A percentile compares a stretch with the other conserved stretches of the same genome.
These are phyloP conservation scores for Xerocomus brunneocitrinus DNA, from an alignment of 768 basidiomycete species.

Conservation along the genomic window DNA sequence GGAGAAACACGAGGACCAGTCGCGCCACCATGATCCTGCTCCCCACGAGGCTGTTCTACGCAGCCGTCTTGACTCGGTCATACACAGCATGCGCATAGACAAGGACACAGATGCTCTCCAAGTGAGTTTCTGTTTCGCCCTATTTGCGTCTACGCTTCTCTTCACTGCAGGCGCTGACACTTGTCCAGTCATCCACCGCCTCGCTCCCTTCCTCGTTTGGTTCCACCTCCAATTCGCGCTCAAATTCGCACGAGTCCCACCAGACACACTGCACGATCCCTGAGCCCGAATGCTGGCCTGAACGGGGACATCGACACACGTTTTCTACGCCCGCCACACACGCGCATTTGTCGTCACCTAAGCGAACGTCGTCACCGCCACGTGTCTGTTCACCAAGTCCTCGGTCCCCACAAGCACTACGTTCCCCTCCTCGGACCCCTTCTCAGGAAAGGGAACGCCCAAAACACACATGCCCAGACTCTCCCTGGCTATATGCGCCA, in stretches of 20 bases:
- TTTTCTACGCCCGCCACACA: conserved; percentile 12
- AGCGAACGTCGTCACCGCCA: conserved; percentile 3
- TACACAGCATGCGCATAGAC: conserved; percentile 33
- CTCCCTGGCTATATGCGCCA: conserved; percentile 28
- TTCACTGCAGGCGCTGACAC: conserved; percentile 17
- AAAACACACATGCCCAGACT: conserved; percentile 14
- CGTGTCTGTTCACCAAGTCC: conserved; percentile 10
- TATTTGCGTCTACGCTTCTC: conserved; percentile 5
- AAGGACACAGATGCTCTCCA: conserved; percentile 17
- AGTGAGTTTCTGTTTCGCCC: conserved; percentile 16
- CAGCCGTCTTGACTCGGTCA: conserved; percentile 48
- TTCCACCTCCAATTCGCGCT: conserved; percentile 22
- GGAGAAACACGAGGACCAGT: conserved; percentile 21
- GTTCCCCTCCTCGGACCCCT: conserved; percentile 23
- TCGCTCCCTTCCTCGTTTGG: conserved; percentile 29
- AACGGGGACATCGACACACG: conserved; percentile 9
- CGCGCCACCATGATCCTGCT: conserved; percentile 25
- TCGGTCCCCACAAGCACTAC: conserved; percentile 11
- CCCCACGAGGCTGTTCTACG: conserved; percentile 54
- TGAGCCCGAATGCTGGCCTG: conserved; percentile 14
- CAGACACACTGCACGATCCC: conserved; percentile 21
- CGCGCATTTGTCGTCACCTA: conserved; percentile 5
- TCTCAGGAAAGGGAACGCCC: conserved; percentile 10
- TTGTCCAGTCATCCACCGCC: conserved; percentile 21
- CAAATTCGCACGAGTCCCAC: conserved; percentile 26